Conservation (phyloP, 2,329 filamentous ascomycete species). For the Stachybotrys chlorohalonatus region DNA sequence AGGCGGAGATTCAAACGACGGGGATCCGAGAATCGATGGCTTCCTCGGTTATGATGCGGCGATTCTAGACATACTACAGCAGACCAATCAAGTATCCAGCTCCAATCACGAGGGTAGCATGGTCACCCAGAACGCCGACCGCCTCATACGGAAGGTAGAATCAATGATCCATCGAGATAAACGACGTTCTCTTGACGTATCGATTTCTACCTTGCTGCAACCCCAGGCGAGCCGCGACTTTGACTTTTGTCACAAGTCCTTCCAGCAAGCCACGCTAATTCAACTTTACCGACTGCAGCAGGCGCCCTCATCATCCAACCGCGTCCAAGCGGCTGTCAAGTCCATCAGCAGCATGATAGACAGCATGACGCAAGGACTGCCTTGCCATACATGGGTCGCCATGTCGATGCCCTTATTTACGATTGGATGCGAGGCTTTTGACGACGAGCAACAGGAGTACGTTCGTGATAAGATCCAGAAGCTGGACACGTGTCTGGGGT, state of each 20-base stretch:
- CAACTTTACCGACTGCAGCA: slow-evolving; percentile 15
- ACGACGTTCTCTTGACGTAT: slow-evolving; percentile 6
- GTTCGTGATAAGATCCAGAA: slow-evolving; percentile 16
- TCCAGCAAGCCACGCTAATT: slow-evolving; percentile 16
- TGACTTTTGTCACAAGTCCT: slow-evolving; percentile 13
- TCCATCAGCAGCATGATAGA: slow-evolving; percentile 12
- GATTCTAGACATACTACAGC: slow-evolving; percentile 12
- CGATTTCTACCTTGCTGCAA: slow-evolving; percentile 11
- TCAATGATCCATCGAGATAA: slow-evolving; percentile 14
- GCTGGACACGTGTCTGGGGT: slow-evolving; percentile 13
- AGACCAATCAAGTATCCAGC: slow-evolving; percentile 8
- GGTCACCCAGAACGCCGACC: slow-evolving; percentile 6
- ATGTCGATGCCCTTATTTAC: slow-evolving; percentile 21
- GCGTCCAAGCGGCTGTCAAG: slow-evolving; percentile 8
- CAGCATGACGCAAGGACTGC: slow-evolving; percentile 17
- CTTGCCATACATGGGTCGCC: slow-evolving; percentile 20
- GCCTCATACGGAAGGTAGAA: slow-evolving; percentile 11
- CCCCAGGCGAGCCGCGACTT: slow-evolving; percentile 14
- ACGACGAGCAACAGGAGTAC: slow-evolving; percentile 8
- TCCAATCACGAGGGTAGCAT: not conserved
- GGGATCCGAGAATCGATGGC: slow-evolving; percentile 12
- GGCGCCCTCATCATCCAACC: slow-evolving; percentile 7
- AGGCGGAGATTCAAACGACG: not conserved
- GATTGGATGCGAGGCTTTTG: slow-evolving; percentile 15
- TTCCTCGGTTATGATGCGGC: slow-evolving; percentile 19